phyloP scores from a whole-genome alignment of 306 rosid species.

The Ochetophila trinervis region DNA sequence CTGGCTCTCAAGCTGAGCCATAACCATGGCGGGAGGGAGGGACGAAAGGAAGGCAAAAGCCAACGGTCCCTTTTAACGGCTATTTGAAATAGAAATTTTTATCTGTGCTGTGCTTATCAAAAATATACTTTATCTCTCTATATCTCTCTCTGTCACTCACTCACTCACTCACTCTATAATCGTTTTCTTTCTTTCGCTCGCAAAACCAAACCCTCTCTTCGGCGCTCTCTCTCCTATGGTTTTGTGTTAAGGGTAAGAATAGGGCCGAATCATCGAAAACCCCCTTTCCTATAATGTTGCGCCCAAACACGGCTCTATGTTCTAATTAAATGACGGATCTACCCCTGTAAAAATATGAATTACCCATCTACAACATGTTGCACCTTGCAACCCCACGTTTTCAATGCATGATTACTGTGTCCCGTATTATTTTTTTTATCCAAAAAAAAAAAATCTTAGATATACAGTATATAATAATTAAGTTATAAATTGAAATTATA shows the following conservation, averaged over 20 bases:
- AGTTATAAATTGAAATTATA: too few species aligned
- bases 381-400: too few species aligned
- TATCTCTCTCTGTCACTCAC: constrained; percentile 6
- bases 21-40: constrained; percentile 77
- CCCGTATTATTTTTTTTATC: too few species aligned
- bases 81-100: constrained; percentile 29
- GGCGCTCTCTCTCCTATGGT: constrained; percentile 24
- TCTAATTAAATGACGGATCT: background rate
- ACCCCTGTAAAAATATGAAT: background rate
- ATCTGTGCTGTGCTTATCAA: constrained; percentile 21
- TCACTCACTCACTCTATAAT: constrained; percentile 20
- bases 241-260: constrained; percentile 16
- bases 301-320: constrained; percentile 36
- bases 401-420: too few species aligned
- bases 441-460: too few species aligned
- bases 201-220: constrained; percentile 31
- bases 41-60: background rate
- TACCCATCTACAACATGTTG: background rate
- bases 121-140: too few species aligned
- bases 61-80: constrained; percentile 43
- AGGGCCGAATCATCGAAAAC: constrained; percentile 2
- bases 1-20: constrained; percentile 62
- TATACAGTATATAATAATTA: too few species aligned
- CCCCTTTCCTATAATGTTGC: background rate
- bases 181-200: constrained; percentile 21